phyloP scores from a whole-genome alignment of 352 stramenopile genomes.

The Saprolegnia parasitica region DNA sequence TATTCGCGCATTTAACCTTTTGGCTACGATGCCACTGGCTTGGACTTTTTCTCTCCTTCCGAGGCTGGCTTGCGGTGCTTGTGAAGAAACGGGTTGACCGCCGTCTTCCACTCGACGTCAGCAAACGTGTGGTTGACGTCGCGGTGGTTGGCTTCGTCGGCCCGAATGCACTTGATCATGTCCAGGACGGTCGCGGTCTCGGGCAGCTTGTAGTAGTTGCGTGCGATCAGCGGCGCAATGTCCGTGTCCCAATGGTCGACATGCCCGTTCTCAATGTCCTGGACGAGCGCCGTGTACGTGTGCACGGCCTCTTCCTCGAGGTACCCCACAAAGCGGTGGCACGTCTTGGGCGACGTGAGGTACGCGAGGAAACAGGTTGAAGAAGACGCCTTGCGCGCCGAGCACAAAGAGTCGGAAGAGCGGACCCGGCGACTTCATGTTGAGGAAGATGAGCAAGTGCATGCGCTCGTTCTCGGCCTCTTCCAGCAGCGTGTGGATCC shows the following conservation, averaged over 20 bases:
- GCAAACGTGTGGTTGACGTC: constrained; percentile 85
- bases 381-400: constrained; percentile 79
- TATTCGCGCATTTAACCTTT: too few relatives aligned
- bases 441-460: constrained; percentile 88
- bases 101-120: constrained; percentile 47
- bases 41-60: too few relatives aligned
- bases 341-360: constrained; percentile 79
- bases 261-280: constrained; percentile 84
- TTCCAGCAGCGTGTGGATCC: constrained; percentile 87
- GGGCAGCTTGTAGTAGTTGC: constrained; percentile 84
- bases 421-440: constrained; percentile 77
- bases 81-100: constrained; percentile 41
- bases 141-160: constrained; percentile 84
- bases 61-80: background rate
- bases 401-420: constrained; percentile 74
- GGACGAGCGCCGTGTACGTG: constrained; percentile 89
- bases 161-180: constrained; percentile 82
- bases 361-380: constrained; percentile 83
- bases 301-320: constrained; percentile 89
- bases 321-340: constrained; percentile 91
- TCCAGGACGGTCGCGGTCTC: constrained; percentile 71
- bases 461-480: constrained; percentile 92
- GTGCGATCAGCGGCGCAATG: constrained; percentile 64
- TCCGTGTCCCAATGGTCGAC: constrained; percentile 67
- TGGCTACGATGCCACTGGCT: too few relatives aligned